Base-by-base conservation (phyloP, 257 asterid species). In the Salvia splendens region DNA sequence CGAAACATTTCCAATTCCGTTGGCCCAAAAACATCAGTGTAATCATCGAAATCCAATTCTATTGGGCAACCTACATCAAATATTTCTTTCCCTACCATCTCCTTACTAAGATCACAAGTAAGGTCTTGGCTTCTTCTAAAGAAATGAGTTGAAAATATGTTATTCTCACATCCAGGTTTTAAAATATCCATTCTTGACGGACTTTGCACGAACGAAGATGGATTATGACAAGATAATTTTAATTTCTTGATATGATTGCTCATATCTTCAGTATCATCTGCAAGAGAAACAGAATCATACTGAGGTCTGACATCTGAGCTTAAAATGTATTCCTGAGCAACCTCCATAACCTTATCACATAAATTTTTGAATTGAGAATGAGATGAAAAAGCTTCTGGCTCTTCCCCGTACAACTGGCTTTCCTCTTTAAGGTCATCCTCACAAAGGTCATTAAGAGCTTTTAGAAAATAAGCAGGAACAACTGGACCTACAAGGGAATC, bases 51-150 rank as follows among this genome's bases (percentile, higher is more conserved):
- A 51, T 79, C 76, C 79, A 90, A 67, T 36, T 75, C 81, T 43
- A 84, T 46, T 4, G 92, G 96, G 72, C 92, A 87, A 62, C 84
- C 90, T 51, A 58, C 72, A 65, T 84, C 84, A 51, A 87, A 83
- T 10, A 86, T 71, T 70, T 86, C 84, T 11, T 59, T 58, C 35
- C 86, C 87, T 12, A 48, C 84, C 64, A 69, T 77, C 61, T 67
- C 80, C 35, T 42, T 69, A 52, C 77, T 58, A 28, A 79, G 56
- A 72, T 71, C 69, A 14, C 70, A 61, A 45, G 58, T 70, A 53
- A 57, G 50, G 40, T 76, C 74, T 60, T 77, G 73, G 33, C 42
- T 70, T 62, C 81, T 75, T 78, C 80, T 70, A 49, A 73, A 81
- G 49, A 86, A 73, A 74, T 81, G 84, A 32, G 77, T 77, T 1